phyloP scores from a whole-genome alignment of 371 early-diverging fungal genomes.

The Choanephora cucurbitarum region DNA sequence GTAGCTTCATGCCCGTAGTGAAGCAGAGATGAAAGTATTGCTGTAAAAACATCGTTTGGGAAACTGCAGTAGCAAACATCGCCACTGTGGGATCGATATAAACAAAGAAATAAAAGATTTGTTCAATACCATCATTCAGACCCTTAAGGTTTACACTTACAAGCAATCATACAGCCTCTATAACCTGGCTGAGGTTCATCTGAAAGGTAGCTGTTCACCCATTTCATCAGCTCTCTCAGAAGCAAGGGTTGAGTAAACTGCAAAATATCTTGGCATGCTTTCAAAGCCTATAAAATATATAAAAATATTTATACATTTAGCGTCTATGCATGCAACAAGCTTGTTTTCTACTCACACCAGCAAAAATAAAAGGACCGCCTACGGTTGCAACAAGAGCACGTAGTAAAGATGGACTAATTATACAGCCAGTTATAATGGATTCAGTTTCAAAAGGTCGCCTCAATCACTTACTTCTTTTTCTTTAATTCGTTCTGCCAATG shows the following conservation, averaged over 20 bases:
- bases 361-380: slow-evolving; percentile 61
- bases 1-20: slow-evolving; percentile 69
- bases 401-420: slow-evolving; percentile 61
- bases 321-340: no score
- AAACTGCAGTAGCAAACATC: slow-evolving; percentile 74
- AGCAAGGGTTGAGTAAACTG: slow-evolving; percentile 78
- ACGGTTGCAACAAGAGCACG: slow-evolving; percentile 60
- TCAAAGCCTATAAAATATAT: slow-evolving; percentile 43
- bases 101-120: not conserved
- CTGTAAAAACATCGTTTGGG: slow-evolving; percentile 78
- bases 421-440: not conserved
- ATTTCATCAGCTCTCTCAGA: slow-evolving; percentile 66
- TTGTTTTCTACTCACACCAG: slow-evolving; percentile 33
- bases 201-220: slow-evolving; percentile 51
- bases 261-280: slow-evolving; percentile 70
- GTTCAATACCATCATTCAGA: not conserved
- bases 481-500: slow-evolving; percentile 64
- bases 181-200: slow-evolving; percentile 51
- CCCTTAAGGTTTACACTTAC: slow-evolving; percentile 4
- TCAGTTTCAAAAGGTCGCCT: not conserved
- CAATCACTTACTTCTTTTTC: slow-evolving; percentile 36
- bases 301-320: no score
- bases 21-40: slow-evolving; percentile 80
- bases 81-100: slow-evolving; percentile 14
- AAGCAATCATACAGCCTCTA: slow-evolving; percentile 56